phyloP scores from a whole-genome alignment of 768 basidiomycete genomes.

The Agrocybe praecox region DNA sequence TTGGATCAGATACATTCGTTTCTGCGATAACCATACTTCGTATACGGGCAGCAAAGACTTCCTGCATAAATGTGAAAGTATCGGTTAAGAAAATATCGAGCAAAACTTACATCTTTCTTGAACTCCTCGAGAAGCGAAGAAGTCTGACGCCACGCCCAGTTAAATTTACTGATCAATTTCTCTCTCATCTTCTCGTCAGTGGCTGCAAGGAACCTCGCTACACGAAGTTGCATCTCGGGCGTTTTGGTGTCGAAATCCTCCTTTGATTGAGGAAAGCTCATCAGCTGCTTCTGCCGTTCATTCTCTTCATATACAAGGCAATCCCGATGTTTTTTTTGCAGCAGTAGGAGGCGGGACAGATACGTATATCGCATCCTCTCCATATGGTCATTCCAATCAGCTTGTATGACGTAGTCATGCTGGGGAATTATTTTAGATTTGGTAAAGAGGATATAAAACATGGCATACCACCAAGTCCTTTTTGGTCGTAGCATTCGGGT shows the following conservation, averaged over 20 bases:
- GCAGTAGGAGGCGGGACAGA: slow-evolving; percentile 23
- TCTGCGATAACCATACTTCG: slow-evolving; percentile 24
- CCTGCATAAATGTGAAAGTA: slow-evolving; percentile 2
- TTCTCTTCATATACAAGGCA: slow-evolving; percentile 24
- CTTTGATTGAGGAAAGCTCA: slow-evolving; percentile 33
- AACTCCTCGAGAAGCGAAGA: slow-evolving; percentile 42
- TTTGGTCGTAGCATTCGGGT: not conserved
- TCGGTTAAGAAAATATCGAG: slow-evolving; percentile 13
- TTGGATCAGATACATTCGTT: slow-evolving; percentile 24
- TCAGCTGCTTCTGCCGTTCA: slow-evolving; percentile 23
- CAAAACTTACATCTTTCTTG: slow-evolving; percentile 39
- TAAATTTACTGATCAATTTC: slow-evolving; percentile 46
- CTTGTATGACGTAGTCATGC: not conserved
- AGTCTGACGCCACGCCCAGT: slow-evolving; percentile 55
- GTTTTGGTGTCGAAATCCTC: slow-evolving; percentile 35
- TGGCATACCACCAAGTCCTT: not conserved
- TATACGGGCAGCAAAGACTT: slow-evolving; percentile 22
- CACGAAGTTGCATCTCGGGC: slow-evolving; percentile 49
- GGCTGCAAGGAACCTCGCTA: slow-evolving; percentile 46
- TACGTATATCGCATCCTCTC: slow-evolving; percentile 32
- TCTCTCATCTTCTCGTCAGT: slow-evolving; percentile 37
- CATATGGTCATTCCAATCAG: slow-evolving; percentile 30
- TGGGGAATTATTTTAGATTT: not conserved
- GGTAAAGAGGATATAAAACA: not conserved
- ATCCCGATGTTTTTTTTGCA: slow-evolving; percentile 18